Evolutionary conservation across 306 rosid species (phyloP).

Genomic region (Gastrolobium bilobum): DNA sequence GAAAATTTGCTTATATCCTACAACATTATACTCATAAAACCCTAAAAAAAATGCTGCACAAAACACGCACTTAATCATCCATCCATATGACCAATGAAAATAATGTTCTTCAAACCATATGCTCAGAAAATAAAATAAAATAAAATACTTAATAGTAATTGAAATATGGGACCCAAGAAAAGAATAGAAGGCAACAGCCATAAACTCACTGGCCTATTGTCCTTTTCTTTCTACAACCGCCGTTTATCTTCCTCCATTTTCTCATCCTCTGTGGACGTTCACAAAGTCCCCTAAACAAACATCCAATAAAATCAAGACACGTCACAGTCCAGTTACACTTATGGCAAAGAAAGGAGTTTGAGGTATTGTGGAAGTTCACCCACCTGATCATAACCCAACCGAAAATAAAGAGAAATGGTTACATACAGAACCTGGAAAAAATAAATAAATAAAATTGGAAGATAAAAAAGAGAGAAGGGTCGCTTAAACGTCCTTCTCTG

Average conservation of each 20-base stretch:
- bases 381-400: constrained; percentile 34
- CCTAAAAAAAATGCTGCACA: too few relatives aligned
- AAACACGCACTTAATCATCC: background rate
- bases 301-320: background rate
- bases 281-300: background rate
- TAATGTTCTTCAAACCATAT: background rate
- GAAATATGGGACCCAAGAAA: constrained; percentile 33
- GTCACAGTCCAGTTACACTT: background rate
- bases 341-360: background rate
- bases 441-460: constrained; percentile 31
- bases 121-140: background rate
- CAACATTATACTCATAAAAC: too few relatives aligned
- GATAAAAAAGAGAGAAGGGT: constrained; percentile 44
- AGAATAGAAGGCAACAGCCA: constrained; percentile 46
- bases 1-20: too few relatives aligned
- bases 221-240: constrained; percentile 60
- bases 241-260: background rate
- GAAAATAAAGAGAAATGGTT: constrained; percentile 33
- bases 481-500: constrained; percentile 58
- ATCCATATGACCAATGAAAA: background rate
- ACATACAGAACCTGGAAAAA: constrained; percentile 8
- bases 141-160: background rate
- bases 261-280: background rate
- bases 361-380: background rate
- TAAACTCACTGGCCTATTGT: constrained; percentile 43